phyloP scores from a whole-genome alignment of 1,284 basidiomycete genomes.

The Leccinum huronense region DNA sequence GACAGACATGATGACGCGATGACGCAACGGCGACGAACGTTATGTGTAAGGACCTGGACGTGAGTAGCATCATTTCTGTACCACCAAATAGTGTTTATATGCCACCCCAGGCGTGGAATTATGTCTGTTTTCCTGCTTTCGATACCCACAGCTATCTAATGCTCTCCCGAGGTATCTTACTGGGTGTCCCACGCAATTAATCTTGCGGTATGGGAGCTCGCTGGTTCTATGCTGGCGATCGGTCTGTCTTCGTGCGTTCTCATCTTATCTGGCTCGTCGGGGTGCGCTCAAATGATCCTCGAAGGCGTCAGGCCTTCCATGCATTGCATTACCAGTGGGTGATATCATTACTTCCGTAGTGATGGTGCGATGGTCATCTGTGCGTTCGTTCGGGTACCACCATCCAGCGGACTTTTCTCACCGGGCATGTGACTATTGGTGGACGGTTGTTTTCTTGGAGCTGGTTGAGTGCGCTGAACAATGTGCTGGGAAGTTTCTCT shows the following conservation, averaged over 20 bases:
- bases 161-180: conserved; percentile 27
- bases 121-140: conserved; percentile 20
- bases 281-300: conserved; percentile 10
- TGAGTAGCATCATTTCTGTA: conserved; percentile 18
- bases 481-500: conserved; percentile 23
- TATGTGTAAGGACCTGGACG: conserved; percentile 55
- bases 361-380: conserved; percentile 61
- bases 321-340: conserved; percentile 44
- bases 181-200: conserved; percentile 46
- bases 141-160: conserved; percentile 5
- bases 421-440: conserved; percentile 35
- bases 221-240: conserved; percentile 50
- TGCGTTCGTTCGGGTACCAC: conserved; percentile 55
- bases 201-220: conserved; percentile 45
- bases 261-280: background rate
- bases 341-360: conserved; percentile 45
- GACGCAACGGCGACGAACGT: too few relatives aligned
- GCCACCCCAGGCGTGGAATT: conserved; percentile 27
- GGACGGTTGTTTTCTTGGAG: conserved; percentile 23
- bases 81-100: background rate
- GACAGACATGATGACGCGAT: too few relatives aligned
- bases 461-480: too few relatives aligned
- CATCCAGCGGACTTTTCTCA: conserved; percentile 44
- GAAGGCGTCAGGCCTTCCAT: conserved; percentile 51
- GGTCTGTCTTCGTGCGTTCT: conserved; percentile 50